These are phyloP conservation scores for Pythium angustatum DNA, from an alignment of 352 stramenopile genomes.

Conservation along the genomic window DNA sequence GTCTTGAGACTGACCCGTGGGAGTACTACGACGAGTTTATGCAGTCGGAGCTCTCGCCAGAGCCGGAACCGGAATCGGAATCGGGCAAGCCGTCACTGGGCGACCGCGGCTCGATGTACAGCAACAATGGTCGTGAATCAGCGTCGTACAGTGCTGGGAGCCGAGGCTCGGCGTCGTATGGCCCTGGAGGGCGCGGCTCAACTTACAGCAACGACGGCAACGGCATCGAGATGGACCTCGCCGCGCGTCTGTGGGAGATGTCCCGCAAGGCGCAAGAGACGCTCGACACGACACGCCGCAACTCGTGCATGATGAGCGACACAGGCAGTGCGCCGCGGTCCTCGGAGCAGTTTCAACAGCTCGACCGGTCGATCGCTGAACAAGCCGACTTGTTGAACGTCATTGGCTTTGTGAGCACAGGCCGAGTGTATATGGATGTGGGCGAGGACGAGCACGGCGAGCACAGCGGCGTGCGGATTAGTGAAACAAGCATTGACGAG, in stretches of 20 bases:
- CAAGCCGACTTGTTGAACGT: conserved; percentile 75
- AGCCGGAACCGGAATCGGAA: conserved; percentile 16
- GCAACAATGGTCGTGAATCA: conserved; percentile 3
- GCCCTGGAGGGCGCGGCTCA: conserved; percentile 1
- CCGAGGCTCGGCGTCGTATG: conserved; percentile 1
- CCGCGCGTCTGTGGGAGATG: conserved; percentile 60
- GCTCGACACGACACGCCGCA: conserved; percentile 64
- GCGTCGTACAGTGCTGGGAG: conserved; percentile 4
- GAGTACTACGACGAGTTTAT: conserved; percentile 67
- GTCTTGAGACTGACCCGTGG: conserved; percentile 66
- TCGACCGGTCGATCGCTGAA: conserved; percentile 75
- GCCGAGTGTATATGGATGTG: conserved; percentile 76
- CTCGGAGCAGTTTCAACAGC: conserved; percentile 69
- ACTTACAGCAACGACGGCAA: conserved; percentile 15
- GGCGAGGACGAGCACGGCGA: conserved; percentile 34
- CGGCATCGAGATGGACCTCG: conserved; percentile 37
- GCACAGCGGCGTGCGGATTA: conserved; percentile 55
- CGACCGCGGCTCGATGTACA: conserved; percentile 12
- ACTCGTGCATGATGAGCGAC: conserved; percentile 80
- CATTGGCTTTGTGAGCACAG: conserved; percentile 74
- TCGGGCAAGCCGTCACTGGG: conserved; percentile 31
- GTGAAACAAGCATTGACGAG: conserved; percentile 55
- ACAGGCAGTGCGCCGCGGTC: conserved; percentile 62
- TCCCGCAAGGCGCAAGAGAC: conserved; percentile 62
- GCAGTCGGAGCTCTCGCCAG: no score